phyloP scores from a whole-genome alignment of 169 alveolate genomes.

The Theileria sp. region DNA sequence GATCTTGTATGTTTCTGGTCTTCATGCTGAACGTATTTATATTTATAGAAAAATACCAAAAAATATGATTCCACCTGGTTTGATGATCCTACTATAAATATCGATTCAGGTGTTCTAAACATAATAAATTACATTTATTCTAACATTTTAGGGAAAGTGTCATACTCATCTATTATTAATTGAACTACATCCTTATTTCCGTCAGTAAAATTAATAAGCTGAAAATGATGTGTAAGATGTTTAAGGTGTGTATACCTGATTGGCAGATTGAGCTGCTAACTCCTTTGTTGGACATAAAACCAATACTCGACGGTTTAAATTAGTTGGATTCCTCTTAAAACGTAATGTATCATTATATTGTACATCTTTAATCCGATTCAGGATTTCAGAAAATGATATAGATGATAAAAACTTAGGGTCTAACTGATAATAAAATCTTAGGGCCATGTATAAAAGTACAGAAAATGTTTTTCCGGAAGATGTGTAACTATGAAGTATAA shows the following conservation, averaged over 20 bases:
- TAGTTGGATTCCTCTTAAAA: background rate
- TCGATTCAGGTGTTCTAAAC: background rate
- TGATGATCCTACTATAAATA: conserved; percentile 58
- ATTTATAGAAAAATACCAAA: conserved; percentile 9
- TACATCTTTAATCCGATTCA: background rate
- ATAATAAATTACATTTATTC: background rate
- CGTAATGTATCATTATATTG: background rate
- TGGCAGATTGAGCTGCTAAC: conserved; percentile 54
- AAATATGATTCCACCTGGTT: conserved; percentile 44
- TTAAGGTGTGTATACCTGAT: conserved; percentile 24
- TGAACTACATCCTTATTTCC: conserved; percentile 32
- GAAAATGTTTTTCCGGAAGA: conserved; percentile 65
- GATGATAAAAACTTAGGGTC: conserved; percentile 14
- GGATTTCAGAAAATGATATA: background rate
- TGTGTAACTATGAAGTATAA: conserved; percentile 51
- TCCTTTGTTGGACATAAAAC: conserved; percentile 65
- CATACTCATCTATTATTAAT: conserved; percentile 57
- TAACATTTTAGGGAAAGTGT: conserved; percentile 21
- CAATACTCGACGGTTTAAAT: conserved; percentile 25
- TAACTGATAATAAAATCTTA: conserved; percentile 37
- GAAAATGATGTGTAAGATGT: background rate
- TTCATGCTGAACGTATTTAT: conserved; percentile 25
- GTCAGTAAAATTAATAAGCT: conserved; percentile 30
- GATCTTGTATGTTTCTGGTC: conserved; percentile 34
- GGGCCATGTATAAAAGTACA: conserved; percentile 48